Percentiles rank a stretch among this genome's conserved stretches.
These are phyloP conservation scores for Populus davidiana DNA, from an alignment of 345 rosid species.

Conservation along the genomic window DNA sequence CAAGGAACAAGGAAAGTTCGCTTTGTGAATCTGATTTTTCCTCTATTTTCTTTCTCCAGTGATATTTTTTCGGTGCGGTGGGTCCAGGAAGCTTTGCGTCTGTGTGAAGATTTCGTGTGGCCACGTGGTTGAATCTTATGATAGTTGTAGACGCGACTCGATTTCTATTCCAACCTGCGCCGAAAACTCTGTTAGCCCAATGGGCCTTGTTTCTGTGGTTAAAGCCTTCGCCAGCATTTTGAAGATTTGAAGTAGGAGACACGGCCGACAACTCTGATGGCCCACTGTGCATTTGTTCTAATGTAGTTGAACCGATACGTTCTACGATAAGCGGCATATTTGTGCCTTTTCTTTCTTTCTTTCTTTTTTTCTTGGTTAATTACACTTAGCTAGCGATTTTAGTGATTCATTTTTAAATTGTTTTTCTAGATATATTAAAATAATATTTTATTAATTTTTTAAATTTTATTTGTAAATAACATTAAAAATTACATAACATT, in stretches of 20 bases:
- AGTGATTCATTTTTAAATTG: too few relatives aligned
- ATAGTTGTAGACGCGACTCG: not conserved
- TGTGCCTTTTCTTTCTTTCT: too few relatives aligned
- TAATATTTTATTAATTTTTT: too few relatives aligned
- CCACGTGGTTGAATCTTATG: constrained; percentile 9
- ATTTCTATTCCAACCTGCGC: not conserved
- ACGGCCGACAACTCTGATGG: not conserved
- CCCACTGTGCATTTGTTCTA: not conserved
- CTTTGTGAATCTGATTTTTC: constrained; percentile 9
- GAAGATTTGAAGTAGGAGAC: not conserved
- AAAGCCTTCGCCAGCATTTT: not conserved
- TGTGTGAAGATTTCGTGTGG: not conserved
- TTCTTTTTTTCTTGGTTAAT: too few relatives aligned
- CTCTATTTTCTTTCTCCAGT: constrained; percentile 15
- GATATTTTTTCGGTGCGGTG: constrained; percentile 13
- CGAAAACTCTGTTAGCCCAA: not conserved
- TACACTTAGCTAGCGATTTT: too few relatives aligned
- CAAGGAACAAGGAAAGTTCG: constrained; percentile 8
- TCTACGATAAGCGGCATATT: not conserved
- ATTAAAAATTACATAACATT: too few relatives aligned
- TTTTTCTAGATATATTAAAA: too few relatives aligned
- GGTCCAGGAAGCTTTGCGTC: constrained; percentile 12
- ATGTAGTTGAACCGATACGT: not conserved
- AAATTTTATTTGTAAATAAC: too few relatives aligned
- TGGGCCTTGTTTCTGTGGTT: not conserved